Conservation (phyloP, 495 filamentous ascomycete species). For the Daldinia bambusicola region DNA sequence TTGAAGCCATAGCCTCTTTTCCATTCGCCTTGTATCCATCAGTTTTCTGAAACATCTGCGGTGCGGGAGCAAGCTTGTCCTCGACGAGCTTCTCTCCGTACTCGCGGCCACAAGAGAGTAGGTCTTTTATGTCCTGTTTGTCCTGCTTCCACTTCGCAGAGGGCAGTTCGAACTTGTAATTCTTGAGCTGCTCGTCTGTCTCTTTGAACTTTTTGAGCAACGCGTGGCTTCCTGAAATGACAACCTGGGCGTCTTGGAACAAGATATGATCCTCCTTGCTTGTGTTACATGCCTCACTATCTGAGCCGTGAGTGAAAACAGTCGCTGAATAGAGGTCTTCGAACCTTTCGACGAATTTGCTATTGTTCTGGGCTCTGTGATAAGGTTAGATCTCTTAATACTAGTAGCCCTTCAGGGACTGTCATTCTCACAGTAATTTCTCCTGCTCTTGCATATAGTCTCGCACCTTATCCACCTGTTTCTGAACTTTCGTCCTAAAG, state of each 20-base stretch:
- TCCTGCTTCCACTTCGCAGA: constrained; percentile 52
- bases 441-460: constrained; percentile 34
- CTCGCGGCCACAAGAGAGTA: constrained; percentile 48
- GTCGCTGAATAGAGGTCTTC: constrained; percentile 18
- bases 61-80: constrained; percentile 42
- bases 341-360: constrained; percentile 13
- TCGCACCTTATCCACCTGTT: constrained; percentile 25
- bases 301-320: not conserved
- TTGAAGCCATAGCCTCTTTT: constrained; percentile 43
- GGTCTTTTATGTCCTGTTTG: constrained; percentile 44
- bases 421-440: constrained; percentile 37
- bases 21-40: constrained; percentile 43
- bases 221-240: constrained; percentile 23
- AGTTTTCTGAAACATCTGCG: constrained; percentile 13
- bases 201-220: constrained; percentile 44
- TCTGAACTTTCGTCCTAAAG: constrained; percentile 31
- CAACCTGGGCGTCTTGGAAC: constrained; percentile 28
- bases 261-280: constrained; percentile 41
- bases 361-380: constrained; percentile 23
- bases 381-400: not conserved
- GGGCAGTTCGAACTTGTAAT: constrained; percentile 39
- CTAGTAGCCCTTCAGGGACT: not conserved
- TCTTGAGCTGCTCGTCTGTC: constrained; percentile 38
- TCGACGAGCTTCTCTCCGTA: constrained; percentile 53
- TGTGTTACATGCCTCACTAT: not conserved